A percentile compares a stretch with the other conserved stretches of the same genome.
Conservation (phyloP, 305 asterid genomes). For the Solanum aculeatissimum region DNA sequence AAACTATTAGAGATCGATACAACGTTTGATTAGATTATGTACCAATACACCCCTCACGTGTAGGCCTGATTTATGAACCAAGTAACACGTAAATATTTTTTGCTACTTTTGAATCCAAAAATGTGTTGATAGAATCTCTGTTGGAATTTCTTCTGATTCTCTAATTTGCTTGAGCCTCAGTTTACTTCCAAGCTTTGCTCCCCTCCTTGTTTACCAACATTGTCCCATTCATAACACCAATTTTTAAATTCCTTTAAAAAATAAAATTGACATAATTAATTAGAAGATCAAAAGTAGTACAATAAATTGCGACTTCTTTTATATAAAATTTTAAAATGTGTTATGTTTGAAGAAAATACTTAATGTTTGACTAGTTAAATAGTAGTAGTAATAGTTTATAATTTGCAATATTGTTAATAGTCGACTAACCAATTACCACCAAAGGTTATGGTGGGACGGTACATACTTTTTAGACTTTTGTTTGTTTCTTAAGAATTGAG, state of each 20-base stretch:
- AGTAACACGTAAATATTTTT: neutral
- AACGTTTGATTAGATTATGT: neutral
- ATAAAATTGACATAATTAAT: neutral
- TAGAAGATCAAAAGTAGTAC: neutral
- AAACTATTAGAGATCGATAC: neutral
- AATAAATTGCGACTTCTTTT: neutral
- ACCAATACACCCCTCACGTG: neutral
- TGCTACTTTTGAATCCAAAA: neutral
- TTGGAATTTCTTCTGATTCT: conserved; percentile 61
- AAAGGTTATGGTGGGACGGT: neutral
- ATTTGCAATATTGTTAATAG: neutral
- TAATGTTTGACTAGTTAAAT: neutral
- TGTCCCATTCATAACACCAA: neutral
- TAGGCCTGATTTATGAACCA: neutral
- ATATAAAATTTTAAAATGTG: no score
- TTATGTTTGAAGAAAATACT: neutral
- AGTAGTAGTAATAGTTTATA: neutral
- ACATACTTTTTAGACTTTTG: neutral
- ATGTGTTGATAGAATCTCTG: conserved; percentile 36
- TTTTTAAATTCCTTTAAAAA: neutral
- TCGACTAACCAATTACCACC: neutral
- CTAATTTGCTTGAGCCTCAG: conserved; percentile 18
- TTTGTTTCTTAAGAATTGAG: neutral
- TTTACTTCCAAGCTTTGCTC: conserved; percentile 51
- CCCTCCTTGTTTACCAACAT: conserved; percentile 28